A percentile compares a stretch with the other conserved stretches of the same genome.
These are phyloP conservation scores for Calonectria honghensis DNA, from an alignment of 2,329 filamentous ascomycete species.

Conservation along the genomic window DNA sequence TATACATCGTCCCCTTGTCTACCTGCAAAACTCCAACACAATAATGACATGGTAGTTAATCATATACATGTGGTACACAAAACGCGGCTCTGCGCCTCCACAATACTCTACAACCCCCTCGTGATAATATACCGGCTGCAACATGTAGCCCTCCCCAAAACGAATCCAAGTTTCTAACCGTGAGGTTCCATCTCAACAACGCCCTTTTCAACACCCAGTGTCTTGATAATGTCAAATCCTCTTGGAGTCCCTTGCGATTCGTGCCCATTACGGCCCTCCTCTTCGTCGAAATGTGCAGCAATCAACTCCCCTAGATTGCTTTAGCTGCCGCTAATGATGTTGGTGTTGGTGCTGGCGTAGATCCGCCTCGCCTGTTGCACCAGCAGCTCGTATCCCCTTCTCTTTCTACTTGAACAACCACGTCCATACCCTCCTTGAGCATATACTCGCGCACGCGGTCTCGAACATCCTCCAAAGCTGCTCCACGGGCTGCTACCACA, in stretches of 20 bases:
- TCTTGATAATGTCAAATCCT: conserved; percentile 27
- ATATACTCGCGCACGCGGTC: conserved; percentile 85
- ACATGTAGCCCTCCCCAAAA: conserved; percentile 25
- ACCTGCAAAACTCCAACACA: conserved; percentile 33
- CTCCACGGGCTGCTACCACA: conserved; percentile 82
- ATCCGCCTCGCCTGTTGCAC: conserved; percentile 66
- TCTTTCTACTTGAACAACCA: conserved; percentile 90
- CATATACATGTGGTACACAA: conserved; percentile 52
- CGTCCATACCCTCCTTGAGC: conserved; percentile 82
- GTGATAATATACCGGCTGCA: conserved; percentile 33
- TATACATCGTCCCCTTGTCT: conserved; percentile 47
- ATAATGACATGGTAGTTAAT: conserved; percentile 39
- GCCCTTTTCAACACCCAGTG: conserved; percentile 13
- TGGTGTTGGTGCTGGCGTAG: conserved; percentile 55
- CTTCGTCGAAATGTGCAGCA: conserved; percentile 32
- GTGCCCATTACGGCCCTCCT: conserved; percentile 21
- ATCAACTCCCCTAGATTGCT: conserved; percentile 56
- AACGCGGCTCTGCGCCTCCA: conserved; percentile 10
- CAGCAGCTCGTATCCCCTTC: conserved; percentile 83
- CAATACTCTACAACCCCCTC: not conserved
- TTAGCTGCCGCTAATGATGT: conserved; percentile 57
- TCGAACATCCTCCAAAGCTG: conserved; percentile 88
- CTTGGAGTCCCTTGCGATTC: conserved; percentile 32
- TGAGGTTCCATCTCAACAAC: conserved; percentile 33
- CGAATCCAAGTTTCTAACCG: conserved; percentile 37